Conservation (phyloP, 352 stramenopile species). For the Pythium diclinum region DNA sequence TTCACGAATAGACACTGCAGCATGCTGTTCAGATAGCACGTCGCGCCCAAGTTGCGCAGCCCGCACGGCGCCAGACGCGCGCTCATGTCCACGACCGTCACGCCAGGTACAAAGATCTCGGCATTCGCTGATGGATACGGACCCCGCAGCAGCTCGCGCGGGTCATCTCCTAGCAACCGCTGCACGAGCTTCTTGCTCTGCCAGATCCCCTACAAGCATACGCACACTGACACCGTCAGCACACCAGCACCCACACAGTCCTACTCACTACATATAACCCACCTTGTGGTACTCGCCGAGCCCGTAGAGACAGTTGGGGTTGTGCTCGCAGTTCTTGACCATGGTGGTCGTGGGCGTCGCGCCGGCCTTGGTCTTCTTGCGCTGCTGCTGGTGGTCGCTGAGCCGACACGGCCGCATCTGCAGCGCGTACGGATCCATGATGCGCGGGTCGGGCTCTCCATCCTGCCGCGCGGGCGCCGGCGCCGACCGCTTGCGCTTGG, state of each 20-base stretch:
- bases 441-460: conserved; percentile 31
- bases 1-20: conserved; percentile 83
- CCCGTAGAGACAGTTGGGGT: conserved; percentile 86
- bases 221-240: not conserved
- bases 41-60: conserved; percentile 84
- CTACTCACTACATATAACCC: not conserved
- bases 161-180: conserved; percentile 63
- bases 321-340: conserved; percentile 69
- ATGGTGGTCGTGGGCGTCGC: conserved; percentile 14
- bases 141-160: conserved; percentile 45
- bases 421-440: conserved; percentile 60
- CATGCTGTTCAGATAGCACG: conserved; percentile 89
- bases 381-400: conserved; percentile 67
- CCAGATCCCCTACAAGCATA: conserved; percentile 54
- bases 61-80: conserved; percentile 40
- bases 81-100: conserved; percentile 10
- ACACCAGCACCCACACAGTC: not conserved
- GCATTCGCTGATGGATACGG: conserved; percentile 22
- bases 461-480: conserved; percentile 5
- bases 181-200: conserved; percentile 48
- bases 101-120: not conserved
- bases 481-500: conserved; percentile 63
- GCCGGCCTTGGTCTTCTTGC: conserved; percentile 40
- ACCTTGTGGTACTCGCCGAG: conserved; percentile 74
- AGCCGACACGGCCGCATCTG: conserved; percentile 42